Conservation (phyloP, 257 asterid species). For the Pogostemon cablin region DNA sequence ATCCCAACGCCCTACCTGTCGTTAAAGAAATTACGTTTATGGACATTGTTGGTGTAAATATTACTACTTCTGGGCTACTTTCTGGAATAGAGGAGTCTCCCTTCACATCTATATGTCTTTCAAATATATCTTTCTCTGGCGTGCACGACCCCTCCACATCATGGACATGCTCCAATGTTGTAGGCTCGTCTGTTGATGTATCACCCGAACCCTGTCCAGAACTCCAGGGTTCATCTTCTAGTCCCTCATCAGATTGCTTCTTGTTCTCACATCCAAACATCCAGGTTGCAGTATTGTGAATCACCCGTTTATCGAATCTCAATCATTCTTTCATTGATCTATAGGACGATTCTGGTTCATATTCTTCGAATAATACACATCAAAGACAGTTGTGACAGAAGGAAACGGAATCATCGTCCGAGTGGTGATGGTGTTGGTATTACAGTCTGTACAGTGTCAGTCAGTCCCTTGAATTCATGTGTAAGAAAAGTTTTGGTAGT, state of each 20-base stretch:
- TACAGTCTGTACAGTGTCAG: constrained; percentile 62
- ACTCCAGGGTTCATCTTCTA: constrained; percentile 44
- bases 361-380: constrained; percentile 45
- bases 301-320: constrained; percentile 15
- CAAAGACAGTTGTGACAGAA: constrained; percentile 28
- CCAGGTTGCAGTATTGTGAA: constrained; percentile 51
- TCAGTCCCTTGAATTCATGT: constrained; percentile 60
- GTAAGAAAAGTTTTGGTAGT: constrained; percentile 98
- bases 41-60: constrained; percentile 66
- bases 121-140: constrained; percentile 57
- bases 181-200: constrained; percentile 63
- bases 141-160: constrained; percentile 39
- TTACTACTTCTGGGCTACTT: constrained; percentile 65
- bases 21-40: constrained; percentile 57
- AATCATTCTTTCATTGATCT: constrained; percentile 51
- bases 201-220: constrained; percentile 70
- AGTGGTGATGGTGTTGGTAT: constrained; percentile 38
- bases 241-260: constrained; percentile 37
- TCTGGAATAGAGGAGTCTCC: constrained; percentile 76
- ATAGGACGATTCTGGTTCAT: constrained; percentile 43
- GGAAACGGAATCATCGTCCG: constrained; percentile 9
- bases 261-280: constrained; percentile 37
- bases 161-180: constrained; percentile 64
- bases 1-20: constrained; percentile 69
- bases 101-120: constrained; percentile 73